These are phyloP conservation scores for Cyberlindnera xylosilytica DNA, from an alignment of 805 yeast species.

Conservation along the genomic window DNA sequence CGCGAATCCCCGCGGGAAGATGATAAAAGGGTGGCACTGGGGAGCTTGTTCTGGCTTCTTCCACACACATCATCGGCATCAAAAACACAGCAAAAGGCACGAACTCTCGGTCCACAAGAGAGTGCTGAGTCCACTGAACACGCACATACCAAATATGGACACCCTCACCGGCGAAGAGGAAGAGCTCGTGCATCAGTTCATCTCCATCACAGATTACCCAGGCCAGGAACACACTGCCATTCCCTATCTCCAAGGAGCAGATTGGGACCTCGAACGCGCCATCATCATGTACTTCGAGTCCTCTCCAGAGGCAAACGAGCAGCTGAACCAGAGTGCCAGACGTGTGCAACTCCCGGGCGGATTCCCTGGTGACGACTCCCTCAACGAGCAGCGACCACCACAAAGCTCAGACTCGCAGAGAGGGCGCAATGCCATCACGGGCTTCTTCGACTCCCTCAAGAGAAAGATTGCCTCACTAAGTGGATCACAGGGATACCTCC, in stretches of 20 bases:
- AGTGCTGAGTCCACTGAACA: too few relatives aligned
- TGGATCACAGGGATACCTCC: slow-evolving; percentile 23
- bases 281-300: slow-evolving; percentile 25
- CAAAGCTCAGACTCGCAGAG: slow-evolving; percentile 5
- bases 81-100: too few relatives aligned
- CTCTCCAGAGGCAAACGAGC: slow-evolving; percentile 25
- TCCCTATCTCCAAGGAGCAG: slow-evolving; percentile 24
- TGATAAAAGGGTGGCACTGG: too few relatives aligned
- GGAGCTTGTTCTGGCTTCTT: too few relatives aligned
- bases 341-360: slow-evolving; percentile 18
- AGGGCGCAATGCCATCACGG: slow-evolving; percentile 12
- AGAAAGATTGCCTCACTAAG: slow-evolving; percentile 22
- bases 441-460: slow-evolving; percentile 28
- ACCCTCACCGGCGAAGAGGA: slow-evolving; percentile 15
- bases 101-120: too few relatives aligned
- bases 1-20: too few relatives aligned
- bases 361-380: slow-evolving; percentile 19
- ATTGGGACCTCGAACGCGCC: slow-evolving; percentile 39
- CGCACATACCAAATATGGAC: slow-evolving; percentile 11
- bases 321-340: slow-evolving; percentile 18
- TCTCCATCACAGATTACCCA: slow-evolving; percentile 21
- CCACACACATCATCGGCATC: too few relatives aligned
- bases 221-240: slow-evolving; percentile 22
- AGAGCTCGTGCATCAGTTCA: slow-evolving; percentile 12
- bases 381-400: not conserved